Base-by-base conservation (phyloP, 805 yeast species). In the Myxozyma kluyveri region DNA sequence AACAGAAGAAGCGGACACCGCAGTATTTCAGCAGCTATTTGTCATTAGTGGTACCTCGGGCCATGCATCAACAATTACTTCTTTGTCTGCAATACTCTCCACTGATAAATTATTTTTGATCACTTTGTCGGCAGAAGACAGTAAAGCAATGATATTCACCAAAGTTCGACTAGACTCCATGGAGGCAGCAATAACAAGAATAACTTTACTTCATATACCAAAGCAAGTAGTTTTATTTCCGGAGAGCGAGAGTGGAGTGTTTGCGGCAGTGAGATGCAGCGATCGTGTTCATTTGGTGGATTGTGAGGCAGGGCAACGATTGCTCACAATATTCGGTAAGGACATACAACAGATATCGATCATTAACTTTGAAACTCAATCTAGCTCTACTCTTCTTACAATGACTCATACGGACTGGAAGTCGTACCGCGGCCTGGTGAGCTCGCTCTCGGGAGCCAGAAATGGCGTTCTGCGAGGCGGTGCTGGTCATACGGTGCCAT, bases 31-130 rank as follows among this genome's bases (percentile, higher is more conserved):
- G 27, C 17, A 12, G 10, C 5, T 39, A 6, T 39, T 21, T 9
- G 42, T 12, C 12, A 10, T 39, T 9, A n/a, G 42, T 14, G 42
- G 42, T 5, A 39, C 42, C 5, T 39, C 42, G 27, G 42, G 42
- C 7, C 42, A 39, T n/a, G 10, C 22, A 7, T 39, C 42, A 7
- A 24, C 42, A 7, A 21, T 39, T 17, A 39, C 42, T 5, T 6
- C 23, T n/a, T 29, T 39, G 5, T 6, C 19, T 9, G 42, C 42
- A 5, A n/a, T 29, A 6, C 12, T 39, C 4, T 9, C n/a, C 7
- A 7, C 18, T n/a, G 42, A 39, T n/a, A 14, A 14, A 9, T 29
- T 29, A 14, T 14, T 18, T 6, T 7, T 39, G 12, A 21, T 14
- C 14, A 5, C 27, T 23, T 24, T 23, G 19, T 39, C 42, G 9